These are phyloP conservation scores for Colletotrichum lindemuthianum DNA, from an alignment of 2,329 filamentous ascomycete genomes.

Conservation along the genomic window DNA sequence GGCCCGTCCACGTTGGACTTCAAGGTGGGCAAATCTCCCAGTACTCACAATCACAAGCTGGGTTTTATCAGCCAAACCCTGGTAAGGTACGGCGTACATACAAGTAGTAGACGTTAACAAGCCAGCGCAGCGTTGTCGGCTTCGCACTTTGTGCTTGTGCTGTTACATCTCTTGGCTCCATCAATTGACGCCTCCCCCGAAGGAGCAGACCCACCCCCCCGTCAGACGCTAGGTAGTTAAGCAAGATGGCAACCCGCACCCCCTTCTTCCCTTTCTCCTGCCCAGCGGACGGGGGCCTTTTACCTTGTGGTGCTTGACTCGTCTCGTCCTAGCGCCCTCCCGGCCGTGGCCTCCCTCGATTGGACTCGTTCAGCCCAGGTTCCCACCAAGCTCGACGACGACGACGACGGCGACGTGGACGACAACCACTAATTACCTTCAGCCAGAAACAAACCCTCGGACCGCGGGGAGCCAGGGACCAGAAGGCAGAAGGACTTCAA, in stretches of 20 bases:
- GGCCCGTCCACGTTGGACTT: no score
- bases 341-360: constrained; percentile 29
- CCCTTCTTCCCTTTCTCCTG: background rate
- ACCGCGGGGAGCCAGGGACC: background rate
- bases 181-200: constrained; percentile 11
- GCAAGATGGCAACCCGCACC: constrained; percentile 14
- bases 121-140: constrained; percentile 9
- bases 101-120: no score
- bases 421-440: background rate
- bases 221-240: constrained; percentile 33
- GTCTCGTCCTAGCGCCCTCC: constrained; percentile 30
- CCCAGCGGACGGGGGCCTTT: constrained; percentile 21
- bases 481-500: no score
- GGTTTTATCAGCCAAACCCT: no score
- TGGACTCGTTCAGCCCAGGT: constrained; percentile 26
- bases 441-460: constrained; percentile 10
- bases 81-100: no score
- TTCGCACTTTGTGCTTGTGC: constrained; percentile 3
- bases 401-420: no score
- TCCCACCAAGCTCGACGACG: background rate
- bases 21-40: no score
- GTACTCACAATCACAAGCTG: no score
- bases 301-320: constrained; percentile 13
- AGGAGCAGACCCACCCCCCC: constrained; percentile 15
- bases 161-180: constrained; percentile 17